Evolutionary conservation across 331 rosid species (phyloP).

Genomic region (Acacia pycnantha): DNA sequence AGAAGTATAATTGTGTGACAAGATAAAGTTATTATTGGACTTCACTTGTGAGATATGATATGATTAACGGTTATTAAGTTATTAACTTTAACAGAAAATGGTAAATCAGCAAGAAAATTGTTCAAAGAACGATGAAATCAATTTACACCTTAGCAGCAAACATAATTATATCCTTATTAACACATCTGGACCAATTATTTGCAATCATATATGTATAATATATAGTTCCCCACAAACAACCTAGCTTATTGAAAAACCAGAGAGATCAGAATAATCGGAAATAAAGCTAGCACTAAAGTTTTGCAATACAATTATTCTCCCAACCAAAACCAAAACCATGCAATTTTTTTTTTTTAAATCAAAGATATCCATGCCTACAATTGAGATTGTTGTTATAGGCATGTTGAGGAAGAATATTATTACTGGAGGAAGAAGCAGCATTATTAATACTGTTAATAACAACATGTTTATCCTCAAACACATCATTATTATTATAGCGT

Average conservation of each 20-base stretch:
- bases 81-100: too few species aligned
- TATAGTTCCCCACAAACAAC: neutral
- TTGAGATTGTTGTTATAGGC: conserved; percentile 38
- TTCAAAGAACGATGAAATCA: neutral
- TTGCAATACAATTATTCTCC: conserved; percentile 10
- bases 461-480: conserved; percentile 28
- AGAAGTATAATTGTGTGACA: neutral
- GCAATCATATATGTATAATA: neutral
- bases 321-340: neutral
- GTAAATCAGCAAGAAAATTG: neutral
- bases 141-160: neutral
- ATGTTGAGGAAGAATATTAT: conserved; percentile 11
- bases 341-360: neutral
- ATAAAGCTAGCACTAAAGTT: conserved; percentile 3
- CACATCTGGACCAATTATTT: conserved; percentile 30
- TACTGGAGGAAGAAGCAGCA: neutral
- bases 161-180: neutral
- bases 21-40: neutral
- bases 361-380: conserved; percentile 39
- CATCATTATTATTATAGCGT: conserved; percentile 22
- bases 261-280: neutral
- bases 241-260: conserved; percentile 21
- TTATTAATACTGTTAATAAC: conserved; percentile 1
- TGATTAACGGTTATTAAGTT: neutral
- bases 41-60: neutral